Evolutionary conservation across 345 rosid species (phyloP), one percentile per base, ranked within the genome.

Genomic region (Arabis hirsuta): DNA sequence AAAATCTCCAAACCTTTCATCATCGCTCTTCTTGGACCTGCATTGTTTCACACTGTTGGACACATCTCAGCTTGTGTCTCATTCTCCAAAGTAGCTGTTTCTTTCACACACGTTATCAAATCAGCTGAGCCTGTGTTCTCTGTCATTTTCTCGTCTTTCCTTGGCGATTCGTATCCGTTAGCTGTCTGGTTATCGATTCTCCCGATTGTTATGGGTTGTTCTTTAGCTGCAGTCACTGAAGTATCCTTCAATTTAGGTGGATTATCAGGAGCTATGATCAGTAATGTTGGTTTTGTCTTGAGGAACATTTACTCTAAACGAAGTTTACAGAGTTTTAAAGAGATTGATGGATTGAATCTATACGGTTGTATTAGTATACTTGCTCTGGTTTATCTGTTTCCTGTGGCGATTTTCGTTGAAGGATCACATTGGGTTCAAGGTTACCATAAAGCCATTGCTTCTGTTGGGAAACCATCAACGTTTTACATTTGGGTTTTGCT

Each of bases 51-150:
- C 88, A 94, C 97, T 5, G 64, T 94, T 5, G 98, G 98, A 12
- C 98, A 94, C 77, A 94, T 94, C 65, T 94, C 96, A 45, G 98
- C 97, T 34, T 94, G 98, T 72, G 97, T 88, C 48, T 94, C 98
- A 3, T 94, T 94, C 86, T 94, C 98, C 24, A 94, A 94, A 71
- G 98, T 94, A 7, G 98, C 98, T 45, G 95, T 94, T 61, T 94
- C 98, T 16, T 94, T 94, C 87, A 94, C 98, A 29, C 98, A 91
- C 70, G 97, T 94, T 3, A 94, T 94, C 78, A 94, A 94, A 81
- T 94, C 98, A 31, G 87, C 97, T 0, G 98, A 94, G 78, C 97
- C 97, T 10, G 98, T 88, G n/a, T 91, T 94, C 86, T 85, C 98
- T 7, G 98, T 94, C 67, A 65, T 94, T 5, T 91, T 94, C 86